A percentile compares a stretch with the other conserved stretches of the same genome.
Evolutionary conservation across 257 asterid species (phyloP).

Genomic region (Solanum pimpinellifolium): DNA sequence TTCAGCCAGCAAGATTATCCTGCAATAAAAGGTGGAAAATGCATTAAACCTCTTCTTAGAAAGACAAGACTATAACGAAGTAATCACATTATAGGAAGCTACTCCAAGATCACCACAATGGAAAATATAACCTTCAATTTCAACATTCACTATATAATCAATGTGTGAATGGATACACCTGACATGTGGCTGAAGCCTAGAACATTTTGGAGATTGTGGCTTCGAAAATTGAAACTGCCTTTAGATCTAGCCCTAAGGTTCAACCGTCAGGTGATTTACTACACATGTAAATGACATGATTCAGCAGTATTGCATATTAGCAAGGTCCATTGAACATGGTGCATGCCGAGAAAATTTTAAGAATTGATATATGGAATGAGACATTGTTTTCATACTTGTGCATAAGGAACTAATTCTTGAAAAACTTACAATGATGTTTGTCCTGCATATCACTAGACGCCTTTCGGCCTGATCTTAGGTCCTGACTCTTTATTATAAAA

Average conservation of each 20-base stretch:
- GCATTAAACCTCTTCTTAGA: neutral
- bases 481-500: neutral
- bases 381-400: neutral
- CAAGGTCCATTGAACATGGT: neutral
- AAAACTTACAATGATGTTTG: neutral
- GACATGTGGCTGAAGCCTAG: neutral
- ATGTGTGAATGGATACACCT: neutral
- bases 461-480: neutral
- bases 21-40: slow-evolving; percentile 24
- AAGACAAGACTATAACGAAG: neutral
- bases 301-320: neutral
- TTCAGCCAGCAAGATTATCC: slow-evolving; percentile 82
- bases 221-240: neutral
- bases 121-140: neutral
- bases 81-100: neutral
- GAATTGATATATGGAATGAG: neutral
- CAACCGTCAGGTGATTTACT: neutral
- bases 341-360: neutral
- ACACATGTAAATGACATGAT: neutral
- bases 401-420: neutral
- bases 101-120: neutral
- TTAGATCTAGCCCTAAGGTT: neutral
- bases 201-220: neutral
- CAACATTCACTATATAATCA: neutral
- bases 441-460: neutral